Conservation (phyloP, 2,329 filamentous ascomycete species). For the Atkinsonella texensis region DNA sequence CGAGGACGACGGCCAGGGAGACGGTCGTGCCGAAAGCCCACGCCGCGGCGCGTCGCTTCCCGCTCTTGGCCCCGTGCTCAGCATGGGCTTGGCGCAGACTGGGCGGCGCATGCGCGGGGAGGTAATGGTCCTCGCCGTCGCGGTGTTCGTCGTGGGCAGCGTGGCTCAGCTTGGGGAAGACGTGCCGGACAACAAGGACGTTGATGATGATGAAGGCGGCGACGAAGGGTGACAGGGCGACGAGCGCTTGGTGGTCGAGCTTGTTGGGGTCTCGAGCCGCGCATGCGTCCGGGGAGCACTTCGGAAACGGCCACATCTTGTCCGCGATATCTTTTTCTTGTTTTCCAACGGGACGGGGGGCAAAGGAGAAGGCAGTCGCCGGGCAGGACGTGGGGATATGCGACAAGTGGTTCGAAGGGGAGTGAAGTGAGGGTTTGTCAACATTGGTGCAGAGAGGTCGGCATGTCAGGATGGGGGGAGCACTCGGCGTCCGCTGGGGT, state of each 20-base stretch:
- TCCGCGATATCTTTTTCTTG: background rate
- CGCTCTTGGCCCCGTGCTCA: constrained; percentile 41
- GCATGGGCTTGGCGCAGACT: constrained; percentile 46
- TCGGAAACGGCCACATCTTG: constrained; percentile 29
- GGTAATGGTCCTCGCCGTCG: constrained; percentile 49
- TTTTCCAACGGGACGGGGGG: background rate
- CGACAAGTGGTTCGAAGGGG: background rate
- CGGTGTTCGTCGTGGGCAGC: constrained; percentile 30
- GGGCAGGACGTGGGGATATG: background rate
- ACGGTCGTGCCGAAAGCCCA: constrained; percentile 66
- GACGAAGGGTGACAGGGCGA: constrained; percentile 59
- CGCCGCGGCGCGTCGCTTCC: constrained; percentile 41
- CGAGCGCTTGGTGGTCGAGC: constrained; percentile 32
- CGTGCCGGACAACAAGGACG: constrained; percentile 48
- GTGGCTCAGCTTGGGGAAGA: constrained; percentile 62
- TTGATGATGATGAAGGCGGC: constrained; percentile 55
- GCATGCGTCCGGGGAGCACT: constrained; percentile 48
- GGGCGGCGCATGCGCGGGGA: constrained; percentile 50
- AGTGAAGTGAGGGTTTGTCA: background rate
- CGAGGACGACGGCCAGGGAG: constrained; percentile 64
- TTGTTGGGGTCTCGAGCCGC: constrained; percentile 29
- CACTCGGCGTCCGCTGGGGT: no score
- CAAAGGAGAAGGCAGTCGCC: background rate
- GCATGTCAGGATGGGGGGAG: no score
- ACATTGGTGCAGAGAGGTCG: background rate